Conservation (phyloP, 129 eudicot genomes). For the Sambucus nigra region DNA sequence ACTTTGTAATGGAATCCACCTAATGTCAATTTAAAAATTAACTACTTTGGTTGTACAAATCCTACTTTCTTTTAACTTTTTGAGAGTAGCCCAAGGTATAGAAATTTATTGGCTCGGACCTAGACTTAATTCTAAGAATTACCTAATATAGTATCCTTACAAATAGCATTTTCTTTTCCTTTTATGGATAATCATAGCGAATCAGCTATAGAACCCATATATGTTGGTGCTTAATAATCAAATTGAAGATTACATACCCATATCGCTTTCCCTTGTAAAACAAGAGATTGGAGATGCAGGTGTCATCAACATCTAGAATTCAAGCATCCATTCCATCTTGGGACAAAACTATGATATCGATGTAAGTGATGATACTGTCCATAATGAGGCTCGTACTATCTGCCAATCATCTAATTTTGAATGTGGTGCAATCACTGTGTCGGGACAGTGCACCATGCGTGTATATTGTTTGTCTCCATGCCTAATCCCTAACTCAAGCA, state of each 20-base stretch:
- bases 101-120: too few species aligned
- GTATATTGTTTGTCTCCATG: slow-evolving; percentile 58
- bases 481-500: slow-evolving; percentile 82
- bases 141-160: too few species aligned
- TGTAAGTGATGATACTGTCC: slow-evolving; percentile 32
- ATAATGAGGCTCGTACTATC: slow-evolving; percentile 54
- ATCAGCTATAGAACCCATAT: too few species aligned
- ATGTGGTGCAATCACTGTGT: slow-evolving; percentile 41
- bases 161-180: too few species aligned
- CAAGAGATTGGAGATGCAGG: slow-evolving; percentile 67
- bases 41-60: too few species aligned
- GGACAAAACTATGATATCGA: slow-evolving; percentile 22
- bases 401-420: slow-evolving; percentile 52
- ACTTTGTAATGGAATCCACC: too few species aligned
- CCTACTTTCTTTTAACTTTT: too few species aligned
- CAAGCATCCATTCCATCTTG: slow-evolving; percentile 74
- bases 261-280: slow-evolving; percentile 48
- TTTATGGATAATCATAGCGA: too few species aligned
- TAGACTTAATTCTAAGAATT: too few species aligned
- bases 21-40: too few species aligned
- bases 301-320: slow-evolving; percentile 75
- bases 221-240: too few species aligned
- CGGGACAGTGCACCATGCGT: slow-evolving; percentile 68
- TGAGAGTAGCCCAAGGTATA: too few species aligned
- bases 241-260: slow-evolving; percentile 67